Evolutionary conservation across 352 stramenopile species (phyloP).

Genomic region (Peronospora destructor): DNA sequence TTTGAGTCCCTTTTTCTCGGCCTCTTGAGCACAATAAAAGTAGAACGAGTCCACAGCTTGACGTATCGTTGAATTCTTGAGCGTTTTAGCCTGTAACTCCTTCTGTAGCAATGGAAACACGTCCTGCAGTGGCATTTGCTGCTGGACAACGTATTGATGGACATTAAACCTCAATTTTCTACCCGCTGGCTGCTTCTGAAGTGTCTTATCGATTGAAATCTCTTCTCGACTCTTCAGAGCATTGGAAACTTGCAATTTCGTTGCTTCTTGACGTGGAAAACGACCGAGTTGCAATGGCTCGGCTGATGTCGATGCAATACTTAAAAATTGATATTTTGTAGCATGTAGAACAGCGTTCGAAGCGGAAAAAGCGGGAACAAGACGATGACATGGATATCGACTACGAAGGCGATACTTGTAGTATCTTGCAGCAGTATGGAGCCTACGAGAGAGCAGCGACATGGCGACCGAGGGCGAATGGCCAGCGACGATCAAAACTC

Average conservation of each 20-base stretch:
- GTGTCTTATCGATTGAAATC: background rate
- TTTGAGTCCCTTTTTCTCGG: conserved; percentile 23
- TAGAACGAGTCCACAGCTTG: conserved; percentile 69
- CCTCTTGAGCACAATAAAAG: conserved; percentile 59
- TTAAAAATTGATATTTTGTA: conserved; percentile 10
- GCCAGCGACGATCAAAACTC: too few relatives aligned
- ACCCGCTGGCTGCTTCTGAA: background rate
- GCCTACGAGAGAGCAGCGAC: conserved; percentile 14
- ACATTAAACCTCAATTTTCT: conserved; percentile 31
- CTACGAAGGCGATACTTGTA: background rate
- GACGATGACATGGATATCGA: background rate
- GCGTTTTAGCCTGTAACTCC: conserved; percentile 32
- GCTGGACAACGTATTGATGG: conserved; percentile 38
- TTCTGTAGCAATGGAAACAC: conserved; percentile 44
- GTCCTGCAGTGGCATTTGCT: conserved; percentile 42
- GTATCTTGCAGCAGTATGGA: conserved; percentile 3
- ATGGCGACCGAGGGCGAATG: background rate
- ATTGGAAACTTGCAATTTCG: conserved; percentile 7
- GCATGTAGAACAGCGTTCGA: background rate
- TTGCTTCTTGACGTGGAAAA: conserved; percentile 7
- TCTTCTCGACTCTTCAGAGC: background rate
- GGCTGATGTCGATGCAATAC: background rate
- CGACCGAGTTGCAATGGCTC: conserved; percentile 13
- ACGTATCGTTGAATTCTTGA: conserved; percentile 23
- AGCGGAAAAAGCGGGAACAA: background rate